Base-by-base conservation (phyloP, 2,329 filamentous ascomycete species). In the Stagonosporopsis chrysanthemi region DNA sequence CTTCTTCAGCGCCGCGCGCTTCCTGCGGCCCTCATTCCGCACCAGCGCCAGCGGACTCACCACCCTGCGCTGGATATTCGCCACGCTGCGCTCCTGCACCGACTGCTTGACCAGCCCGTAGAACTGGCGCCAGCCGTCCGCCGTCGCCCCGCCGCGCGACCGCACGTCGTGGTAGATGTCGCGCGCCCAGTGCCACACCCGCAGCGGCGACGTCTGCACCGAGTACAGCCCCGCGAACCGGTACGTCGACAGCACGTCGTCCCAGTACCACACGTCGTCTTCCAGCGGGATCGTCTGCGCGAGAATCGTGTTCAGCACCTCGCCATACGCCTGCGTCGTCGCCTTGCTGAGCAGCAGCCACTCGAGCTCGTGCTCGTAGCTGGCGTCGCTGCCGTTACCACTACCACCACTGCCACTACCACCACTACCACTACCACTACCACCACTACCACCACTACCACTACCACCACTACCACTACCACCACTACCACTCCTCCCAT, bases 241-340 rank as follows among this genome's bases (percentile, higher is more conserved):
- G 65, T 91, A 89, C 0, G 91, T 96, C 9, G 86, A 86, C 28
- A 97, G 79, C 2, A 97, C 85, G 64, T 95, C 90, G 70, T 97
- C 91, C 95, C 95, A 99, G 75, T 98, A 98, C 87, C 90, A 93
- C 23, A 97, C 88, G 66, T 97, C 92, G 63, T 97, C 88, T 67
- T 88, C 90, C 17, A 99, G 78, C 0, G 89, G 89, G 11, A 94
- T 87, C 11, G 92, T 96, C 67, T 95, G 90, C 52, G 94, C 89
- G 11, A 97, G 78, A 3, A 98, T 83, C 0, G 86, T 87, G 65
- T 88, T 88, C 65, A 97, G 80, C 38, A 96, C 84, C 45, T 91
- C 80, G 4, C 94, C 94, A 70, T 97, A 96, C 1, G 90, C 88
- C 71, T 97, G 94, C n/a, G 93, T 87, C 0, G 93, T 91, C 4